Evolutionary conservation across 192 early-diverging fungal genomes (phyloP).

Genomic region (Umbelopsis sp.): DNA sequence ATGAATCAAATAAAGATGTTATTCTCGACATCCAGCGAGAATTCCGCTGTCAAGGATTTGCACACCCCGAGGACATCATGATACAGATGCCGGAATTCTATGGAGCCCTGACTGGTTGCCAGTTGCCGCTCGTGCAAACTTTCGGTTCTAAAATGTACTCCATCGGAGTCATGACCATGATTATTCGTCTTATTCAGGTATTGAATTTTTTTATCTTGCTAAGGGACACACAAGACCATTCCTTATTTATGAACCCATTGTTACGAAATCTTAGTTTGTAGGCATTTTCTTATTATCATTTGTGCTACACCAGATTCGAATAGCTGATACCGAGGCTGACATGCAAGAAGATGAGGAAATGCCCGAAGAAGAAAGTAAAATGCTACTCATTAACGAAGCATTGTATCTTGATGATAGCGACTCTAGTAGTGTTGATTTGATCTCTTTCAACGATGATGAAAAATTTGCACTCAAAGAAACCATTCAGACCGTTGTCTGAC

Average conservation of each 20-base stretch:
- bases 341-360: background rate
- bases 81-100: conserved; percentile 14
- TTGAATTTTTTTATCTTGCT: background rate
- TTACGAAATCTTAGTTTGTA: background rate
- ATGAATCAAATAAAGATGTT: background rate
- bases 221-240: background rate
- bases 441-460: too few relatives aligned
- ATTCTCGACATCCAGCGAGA: conserved; percentile 11
- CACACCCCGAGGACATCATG: background rate
- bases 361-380: background rate
- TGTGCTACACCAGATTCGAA: background rate
- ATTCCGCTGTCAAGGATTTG: conserved; percentile 6
- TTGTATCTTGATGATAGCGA: background rate
- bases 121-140: background rate
- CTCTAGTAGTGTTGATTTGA: too few relatives aligned
- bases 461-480: too few relatives aligned
- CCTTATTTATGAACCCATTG: background rate
- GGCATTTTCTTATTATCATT: conserved; percentile 13
- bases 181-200: conserved; percentile 10
- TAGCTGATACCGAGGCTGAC: background rate
- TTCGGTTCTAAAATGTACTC: conserved; percentile 17
- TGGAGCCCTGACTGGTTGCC: background rate
- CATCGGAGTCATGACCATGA: conserved; percentile 13
- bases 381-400: background rate
- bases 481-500: too few relatives aligned